A percentile compares a stretch with the other conserved stretches of the same genome.
phyloP scores from a whole-genome alignment of 768 basidiomycete genomes.

The Rhodocollybia butyracea region DNA sequence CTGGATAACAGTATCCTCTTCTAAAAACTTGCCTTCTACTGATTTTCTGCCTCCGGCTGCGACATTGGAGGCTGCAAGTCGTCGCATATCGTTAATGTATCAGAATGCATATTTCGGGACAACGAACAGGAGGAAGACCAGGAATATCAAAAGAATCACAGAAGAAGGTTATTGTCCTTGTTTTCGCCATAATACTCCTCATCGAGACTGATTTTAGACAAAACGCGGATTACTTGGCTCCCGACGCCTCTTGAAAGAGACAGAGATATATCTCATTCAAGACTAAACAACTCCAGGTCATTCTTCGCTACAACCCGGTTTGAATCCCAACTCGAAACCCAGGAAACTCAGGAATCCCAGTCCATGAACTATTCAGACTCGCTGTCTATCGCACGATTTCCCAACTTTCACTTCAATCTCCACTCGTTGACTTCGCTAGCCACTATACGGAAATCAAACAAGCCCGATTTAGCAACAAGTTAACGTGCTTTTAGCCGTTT shows the following conservation, averaged over 20 bases:
- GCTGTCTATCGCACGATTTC: slow-evolving; percentile 72
- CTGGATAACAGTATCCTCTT: slow-evolving; percentile 44
- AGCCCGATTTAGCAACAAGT: slow-evolving; percentile 45
- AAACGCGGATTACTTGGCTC: slow-evolving; percentile 57
- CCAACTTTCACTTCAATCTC: slow-evolving; percentile 69
- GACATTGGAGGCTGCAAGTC: slow-evolving; percentile 63
- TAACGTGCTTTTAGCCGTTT: slow-evolving; percentile 56
- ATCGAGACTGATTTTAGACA: slow-evolving; percentile 26
- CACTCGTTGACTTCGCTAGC: slow-evolving; percentile 55
- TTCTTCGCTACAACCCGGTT: slow-evolving; percentile 14
- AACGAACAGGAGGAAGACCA: slow-evolving; percentile 29
- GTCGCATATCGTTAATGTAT: slow-evolving; percentile 68
- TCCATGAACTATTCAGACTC: slow-evolving; percentile 60
- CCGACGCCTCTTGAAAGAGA: slow-evolving; percentile 33
- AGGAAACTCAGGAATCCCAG: slow-evolving; percentile 42
- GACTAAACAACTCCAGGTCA: slow-evolving; percentile 5
- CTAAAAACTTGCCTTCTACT: background rate
- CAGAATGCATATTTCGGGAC: slow-evolving; percentile 69
- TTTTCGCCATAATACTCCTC: background rate
- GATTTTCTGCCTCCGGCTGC: slow-evolving; percentile 31
- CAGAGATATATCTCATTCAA: slow-evolving; percentile 11
- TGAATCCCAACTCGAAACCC: slow-evolving; percentile 22
- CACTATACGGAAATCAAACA: slow-evolving; percentile 21
- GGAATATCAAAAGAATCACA: slow-evolving; percentile 11
- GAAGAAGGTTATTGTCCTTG: slow-evolving; percentile 16